These are phyloP conservation scores for Tolypocladium amazonense DNA, from an alignment of 2,329 filamentous ascomycete genomes.

Conservation along the genomic window DNA sequence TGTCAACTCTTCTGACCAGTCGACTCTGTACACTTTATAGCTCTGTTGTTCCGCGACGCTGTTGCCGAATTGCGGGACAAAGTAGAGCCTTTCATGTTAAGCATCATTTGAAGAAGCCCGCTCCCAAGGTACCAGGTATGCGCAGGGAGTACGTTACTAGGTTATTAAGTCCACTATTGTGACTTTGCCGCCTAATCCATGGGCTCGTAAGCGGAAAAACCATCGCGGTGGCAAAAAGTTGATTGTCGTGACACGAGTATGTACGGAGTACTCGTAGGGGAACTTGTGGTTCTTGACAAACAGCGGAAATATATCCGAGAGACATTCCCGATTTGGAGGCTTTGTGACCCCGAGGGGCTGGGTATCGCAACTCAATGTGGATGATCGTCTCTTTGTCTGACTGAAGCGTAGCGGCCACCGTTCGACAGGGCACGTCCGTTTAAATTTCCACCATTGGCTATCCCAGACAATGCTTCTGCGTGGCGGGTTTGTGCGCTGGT, in stretches of 20 bases:
- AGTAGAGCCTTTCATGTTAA: background rate
- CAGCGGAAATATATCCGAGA: background rate
- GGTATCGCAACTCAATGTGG: background rate
- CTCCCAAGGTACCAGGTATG: background rate
- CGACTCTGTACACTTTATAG: background rate
- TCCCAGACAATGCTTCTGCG: background rate
- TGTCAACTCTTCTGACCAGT: background rate
- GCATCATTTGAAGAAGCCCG: too few relatives aligned
- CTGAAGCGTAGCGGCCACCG: background rate
- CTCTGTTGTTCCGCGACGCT: background rate
- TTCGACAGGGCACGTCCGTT: background rate
- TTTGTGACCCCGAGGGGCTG: background rate
- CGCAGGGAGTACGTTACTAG: background rate
- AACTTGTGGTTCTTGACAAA: background rate
- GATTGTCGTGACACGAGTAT: background rate
- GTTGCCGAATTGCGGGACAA: background rate
- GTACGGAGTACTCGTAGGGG: too few relatives aligned
- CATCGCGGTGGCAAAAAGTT: background rate
- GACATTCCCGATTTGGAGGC: background rate
- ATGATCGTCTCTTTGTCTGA: background rate
- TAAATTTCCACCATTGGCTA: background rate
- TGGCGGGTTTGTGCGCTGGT: background rate
- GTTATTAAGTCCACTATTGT: background rate
- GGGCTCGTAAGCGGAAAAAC: background rate
- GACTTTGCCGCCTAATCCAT: background rate